Evolutionary conservation across 2,329 filamentous ascomycete species (phyloP), one percentile per base, ranked within the genome.

Genomic region (Penicillium frequentans): DNA sequence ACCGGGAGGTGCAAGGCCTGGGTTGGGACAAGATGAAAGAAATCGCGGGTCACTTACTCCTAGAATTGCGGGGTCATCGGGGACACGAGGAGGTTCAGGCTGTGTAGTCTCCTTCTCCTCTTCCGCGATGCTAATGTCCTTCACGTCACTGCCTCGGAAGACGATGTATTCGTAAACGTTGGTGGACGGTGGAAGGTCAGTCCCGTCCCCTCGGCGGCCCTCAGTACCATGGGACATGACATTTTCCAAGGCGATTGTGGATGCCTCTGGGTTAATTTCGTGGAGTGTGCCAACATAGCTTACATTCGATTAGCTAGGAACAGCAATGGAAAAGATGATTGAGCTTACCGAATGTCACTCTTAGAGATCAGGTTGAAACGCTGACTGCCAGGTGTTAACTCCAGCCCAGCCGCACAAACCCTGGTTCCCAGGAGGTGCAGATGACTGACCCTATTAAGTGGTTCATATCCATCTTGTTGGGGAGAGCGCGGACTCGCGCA

Each of bases 81-180:
- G 93, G 69, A 96, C 86, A 63, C 87, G 86, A 52, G 90, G 88
- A 58, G 88, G 88, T 68, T 88, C 86, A 63, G 87, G 87, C 72
- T 92, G 86, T 74, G 90, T 87, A 68, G 86, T 85, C 62, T 86
- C 80, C 42, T 90, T 86, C 46, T 88, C 85, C 43, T 88, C 85
- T 68, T 96, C 90, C 70, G 96, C 93, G 70, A 99, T 93, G 69
- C 91, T 90, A 69, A 99, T 83, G 75, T 99, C 95, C 79, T 99
- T 99, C 72, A 99, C 95, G 81, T 99, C 95, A 75, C 91, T 97
- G 68, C 95, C 95, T 59, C 93, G 89, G 77, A 99, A 99, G 64
- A 99, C 92, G 71, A 99, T 98, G 80, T 97, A 98, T 74, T 98
- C 95, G 81, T 97, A 99, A 70, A 96, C 85, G 73, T 90, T 90